Evolutionary conservation across 257 asterid species (phyloP).

Genomic region (Ehretia macrophylla): DNA sequence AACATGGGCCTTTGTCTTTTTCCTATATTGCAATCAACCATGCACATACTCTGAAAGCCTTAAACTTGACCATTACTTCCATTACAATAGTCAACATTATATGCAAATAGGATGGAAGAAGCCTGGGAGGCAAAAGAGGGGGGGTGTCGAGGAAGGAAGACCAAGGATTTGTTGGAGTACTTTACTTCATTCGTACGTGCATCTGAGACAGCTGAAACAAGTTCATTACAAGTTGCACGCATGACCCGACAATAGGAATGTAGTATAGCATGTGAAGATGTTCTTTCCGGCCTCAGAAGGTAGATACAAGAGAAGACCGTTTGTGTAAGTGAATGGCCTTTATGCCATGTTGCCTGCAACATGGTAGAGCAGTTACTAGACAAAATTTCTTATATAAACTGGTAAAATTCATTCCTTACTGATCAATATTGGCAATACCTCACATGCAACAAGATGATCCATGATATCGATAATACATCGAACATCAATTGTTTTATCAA

Average conservation of each 20-base stretch:
- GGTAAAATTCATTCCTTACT: background rate
- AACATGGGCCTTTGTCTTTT: too few relatives aligned
- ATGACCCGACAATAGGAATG: slow-evolving; percentile 82
- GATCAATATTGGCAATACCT: slow-evolving; percentile 44
- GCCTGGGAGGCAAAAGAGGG: background rate
- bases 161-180: slow-evolving; percentile 16
- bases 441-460: slow-evolving; percentile 97
- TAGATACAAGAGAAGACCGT: slow-evolving; percentile 91
- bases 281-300: slow-evolving; percentile 88
- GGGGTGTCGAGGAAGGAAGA: too few relatives aligned
- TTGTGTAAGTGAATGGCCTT: slow-evolving; percentile 93
- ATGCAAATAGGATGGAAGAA: too few relatives aligned
- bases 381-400: background rate
- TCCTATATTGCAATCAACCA: too few relatives aligned
- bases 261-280: slow-evolving; percentile 75
- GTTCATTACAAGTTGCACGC: slow-evolving; percentile 80
- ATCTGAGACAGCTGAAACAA: slow-evolving; percentile 84
- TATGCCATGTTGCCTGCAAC: slow-evolving; percentile 98
- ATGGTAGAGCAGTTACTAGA: slow-evolving; percentile 3
- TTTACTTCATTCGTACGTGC: slow-evolving; percentile 97
- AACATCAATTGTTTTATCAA: slow-evolving; percentile 66
- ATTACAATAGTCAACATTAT: too few relatives aligned
- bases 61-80: too few relatives aligned
- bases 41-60: too few relatives aligned
- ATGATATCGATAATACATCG: slow-evolving; percentile 69